These are phyloP conservation scores for Penicillium sp. DNA, from an alignment of 2,329 filamentous ascomycete genomes.

Conservation along the genomic window DNA sequence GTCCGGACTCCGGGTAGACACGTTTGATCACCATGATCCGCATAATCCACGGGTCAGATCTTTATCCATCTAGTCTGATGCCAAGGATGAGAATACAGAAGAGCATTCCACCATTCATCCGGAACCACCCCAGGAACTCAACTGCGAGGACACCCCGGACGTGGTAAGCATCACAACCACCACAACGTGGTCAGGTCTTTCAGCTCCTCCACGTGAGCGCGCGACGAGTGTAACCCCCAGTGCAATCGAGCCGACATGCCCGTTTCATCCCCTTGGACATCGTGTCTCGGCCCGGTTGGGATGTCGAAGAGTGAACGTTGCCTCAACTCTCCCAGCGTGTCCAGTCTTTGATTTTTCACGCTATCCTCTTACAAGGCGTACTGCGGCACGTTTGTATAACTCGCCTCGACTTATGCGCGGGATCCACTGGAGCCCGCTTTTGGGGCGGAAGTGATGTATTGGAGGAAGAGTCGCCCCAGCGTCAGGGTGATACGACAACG, in stretches of 20 bases:
- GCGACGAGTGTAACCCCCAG: constrained; percentile 20
- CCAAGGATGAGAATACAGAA: constrained; percentile 13
- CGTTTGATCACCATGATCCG: constrained; percentile 11
- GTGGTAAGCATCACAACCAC: not conserved
- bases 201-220: constrained; percentile 13
- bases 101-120: not conserved
- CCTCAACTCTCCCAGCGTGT: too few species aligned
- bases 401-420: too few species aligned
- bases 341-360: too few species aligned
- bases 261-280: constrained; percentile 23
- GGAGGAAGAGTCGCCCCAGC: too few species aligned
- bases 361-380: too few species aligned
- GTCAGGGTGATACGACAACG: constrained; percentile 14
- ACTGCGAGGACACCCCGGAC: too few species aligned
- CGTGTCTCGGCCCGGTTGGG: constrained; percentile 21
- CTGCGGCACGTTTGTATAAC: too few species aligned
- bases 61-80: constrained; percentile 28
- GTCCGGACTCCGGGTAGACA: constrained; percentile 8
- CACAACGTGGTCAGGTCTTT: constrained; percentile 10
- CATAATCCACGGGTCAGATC: constrained; percentile 22
- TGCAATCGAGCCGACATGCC: constrained; percentile 13
- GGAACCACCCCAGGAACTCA: too few species aligned
- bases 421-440: too few species aligned
- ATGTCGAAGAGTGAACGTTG: not conserved
- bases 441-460: too few species aligned